Conservation (phyloP, 2,329 filamentous ascomycete genomes). For the Zasmidium citrigriseum region DNA sequence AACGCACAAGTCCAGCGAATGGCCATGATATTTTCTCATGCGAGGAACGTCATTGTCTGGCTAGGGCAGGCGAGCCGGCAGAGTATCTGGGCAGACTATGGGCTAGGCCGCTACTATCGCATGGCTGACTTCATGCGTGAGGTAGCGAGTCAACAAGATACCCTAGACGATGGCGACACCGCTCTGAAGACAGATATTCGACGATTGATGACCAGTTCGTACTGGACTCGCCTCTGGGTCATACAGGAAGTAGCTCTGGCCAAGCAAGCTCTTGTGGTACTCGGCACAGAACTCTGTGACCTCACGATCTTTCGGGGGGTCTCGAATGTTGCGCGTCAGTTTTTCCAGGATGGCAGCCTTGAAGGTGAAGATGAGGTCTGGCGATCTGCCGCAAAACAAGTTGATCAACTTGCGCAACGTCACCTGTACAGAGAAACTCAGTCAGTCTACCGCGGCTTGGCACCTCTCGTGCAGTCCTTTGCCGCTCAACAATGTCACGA, state of each 20-base stretch:
- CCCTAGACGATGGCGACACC: background rate
- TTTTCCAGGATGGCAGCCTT: background rate
- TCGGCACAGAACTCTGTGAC: background rate
- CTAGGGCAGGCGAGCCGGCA: background rate
- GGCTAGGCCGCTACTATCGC: background rate
- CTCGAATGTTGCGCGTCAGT: background rate
- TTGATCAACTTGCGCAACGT: background rate
- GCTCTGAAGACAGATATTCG: background rate
- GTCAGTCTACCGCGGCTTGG: background rate
- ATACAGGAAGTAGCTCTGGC: background rate
- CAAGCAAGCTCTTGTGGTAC: background rate
- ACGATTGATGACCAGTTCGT: background rate
- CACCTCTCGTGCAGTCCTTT: background rate
- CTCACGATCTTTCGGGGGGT: background rate
- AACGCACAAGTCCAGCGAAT: constrained; percentile 4
- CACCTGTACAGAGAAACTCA: background rate
- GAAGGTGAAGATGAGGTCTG: background rate
- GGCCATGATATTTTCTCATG: background rate
- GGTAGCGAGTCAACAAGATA: background rate
- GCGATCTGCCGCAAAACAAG: background rate
- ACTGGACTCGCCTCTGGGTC: background rate
- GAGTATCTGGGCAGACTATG: background rate
- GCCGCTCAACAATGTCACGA: background rate
- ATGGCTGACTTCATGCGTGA: background rate
- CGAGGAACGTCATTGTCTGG: background rate